Evolutionary conservation across 164 flowering plant species (phyloP).

Genomic region (Berberis thunbergii): DNA sequence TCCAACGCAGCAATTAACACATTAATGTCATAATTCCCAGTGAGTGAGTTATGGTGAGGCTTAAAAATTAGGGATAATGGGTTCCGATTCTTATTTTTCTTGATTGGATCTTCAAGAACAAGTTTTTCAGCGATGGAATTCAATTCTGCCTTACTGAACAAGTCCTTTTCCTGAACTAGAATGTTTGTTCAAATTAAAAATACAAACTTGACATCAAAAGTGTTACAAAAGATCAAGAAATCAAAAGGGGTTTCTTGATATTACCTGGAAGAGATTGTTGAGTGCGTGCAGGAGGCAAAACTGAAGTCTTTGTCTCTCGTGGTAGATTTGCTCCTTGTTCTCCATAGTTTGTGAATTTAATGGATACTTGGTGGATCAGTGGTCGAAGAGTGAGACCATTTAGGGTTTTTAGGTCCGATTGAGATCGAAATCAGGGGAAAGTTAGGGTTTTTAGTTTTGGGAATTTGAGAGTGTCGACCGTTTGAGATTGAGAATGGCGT

Average conservation of each 20-base stretch:
- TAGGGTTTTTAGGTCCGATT: too few species aligned
- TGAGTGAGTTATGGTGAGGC: conserved; percentile 74
- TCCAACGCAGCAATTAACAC: conserved; percentile 80
- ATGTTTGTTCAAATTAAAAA: conserved; percentile 8
- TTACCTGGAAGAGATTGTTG: conserved; percentile 94
- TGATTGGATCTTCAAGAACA: conserved; percentile 41
- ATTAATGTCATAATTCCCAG: conserved; percentile 90
- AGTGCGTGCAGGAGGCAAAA: conserved; percentile 88
- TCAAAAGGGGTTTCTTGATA: not conserved
- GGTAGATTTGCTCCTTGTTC: conserved; percentile 40
- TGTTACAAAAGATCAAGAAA: not conserved
- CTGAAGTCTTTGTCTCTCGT: conserved; percentile 82
- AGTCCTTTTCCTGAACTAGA: conserved; percentile 49
- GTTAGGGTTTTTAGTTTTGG: too few species aligned
- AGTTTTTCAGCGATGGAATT: conserved; percentile 54
- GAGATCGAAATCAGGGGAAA: too few species aligned
- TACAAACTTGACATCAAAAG: not conserved
- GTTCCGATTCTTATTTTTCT: conserved; percentile 45
- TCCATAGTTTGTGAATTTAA: not conserved
- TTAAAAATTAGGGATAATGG: conserved; percentile 61
- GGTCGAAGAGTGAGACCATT: too few species aligned
- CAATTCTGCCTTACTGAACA: conserved; percentile 54
- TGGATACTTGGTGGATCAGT: too few species aligned
- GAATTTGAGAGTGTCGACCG: too few species aligned
- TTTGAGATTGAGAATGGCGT: too few species aligned